phyloP scores from a whole-genome alignment of 2,329 filamentous ascomycete genomes.

The Fusarium musae region DNA sequence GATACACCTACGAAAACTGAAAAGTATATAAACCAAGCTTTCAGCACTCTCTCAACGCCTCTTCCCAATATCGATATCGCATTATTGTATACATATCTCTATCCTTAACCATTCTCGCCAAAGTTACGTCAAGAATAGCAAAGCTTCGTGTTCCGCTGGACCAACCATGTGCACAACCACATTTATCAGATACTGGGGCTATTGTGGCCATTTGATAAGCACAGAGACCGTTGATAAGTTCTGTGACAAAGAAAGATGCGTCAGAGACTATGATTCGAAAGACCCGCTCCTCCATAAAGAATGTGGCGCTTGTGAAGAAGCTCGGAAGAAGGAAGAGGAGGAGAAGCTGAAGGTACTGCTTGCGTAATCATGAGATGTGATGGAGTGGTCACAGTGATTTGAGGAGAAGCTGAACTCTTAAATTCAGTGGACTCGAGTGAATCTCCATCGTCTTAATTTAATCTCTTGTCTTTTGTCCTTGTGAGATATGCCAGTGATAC shows the following conservation, averaged over 20 bases:
- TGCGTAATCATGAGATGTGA: background rate
- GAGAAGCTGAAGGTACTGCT: background rate
- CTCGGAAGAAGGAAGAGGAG: background rate
- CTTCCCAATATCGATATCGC: no score
- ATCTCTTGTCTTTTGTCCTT: rapidly evolving
- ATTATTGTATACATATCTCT: background rate
- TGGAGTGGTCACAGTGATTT: background rate
- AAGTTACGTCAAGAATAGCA: rapidly evolving
- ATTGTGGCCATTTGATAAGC: background rate
- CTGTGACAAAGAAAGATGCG: background rate
- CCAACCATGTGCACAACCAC: background rate
- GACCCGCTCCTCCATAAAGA: background rate
- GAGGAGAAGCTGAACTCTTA: rapidly evolving
- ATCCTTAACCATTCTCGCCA: rapidly evolving
- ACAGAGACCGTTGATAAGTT: background rate
- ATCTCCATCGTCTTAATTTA: rapidly evolving
- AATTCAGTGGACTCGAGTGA: rapidly evolving
- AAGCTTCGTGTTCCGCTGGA: rapidly evolving
- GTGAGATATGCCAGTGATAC: background rate
- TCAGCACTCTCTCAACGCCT: no score
- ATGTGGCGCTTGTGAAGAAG: background rate
- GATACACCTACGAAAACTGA: background rate
- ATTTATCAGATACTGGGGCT: background rate
- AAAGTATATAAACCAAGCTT: background rate
- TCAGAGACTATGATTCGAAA: background rate